These are phyloP conservation scores for Cryptococcus jaspeensis DNA, from an alignment of 1,284 basidiomycete genomes.

Conservation along the genomic window DNA sequence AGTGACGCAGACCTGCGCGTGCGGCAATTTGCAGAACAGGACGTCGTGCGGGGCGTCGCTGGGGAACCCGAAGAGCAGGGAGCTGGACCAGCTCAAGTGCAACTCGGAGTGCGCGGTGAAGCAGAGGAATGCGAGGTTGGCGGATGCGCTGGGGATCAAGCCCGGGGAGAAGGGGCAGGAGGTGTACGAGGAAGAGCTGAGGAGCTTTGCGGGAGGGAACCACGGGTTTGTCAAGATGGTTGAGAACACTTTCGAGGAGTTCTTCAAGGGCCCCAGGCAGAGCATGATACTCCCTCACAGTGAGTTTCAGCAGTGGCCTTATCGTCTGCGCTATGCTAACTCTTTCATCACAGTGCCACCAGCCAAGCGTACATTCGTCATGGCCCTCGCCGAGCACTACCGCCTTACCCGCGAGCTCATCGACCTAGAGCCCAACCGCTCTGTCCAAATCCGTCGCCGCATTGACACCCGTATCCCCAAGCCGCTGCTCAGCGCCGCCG, in stretches of 20 bases:
- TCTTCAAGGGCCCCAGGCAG: slow-evolving; percentile 66
- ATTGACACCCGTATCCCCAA: slow-evolving; percentile 73
- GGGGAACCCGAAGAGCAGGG: slow-evolving; percentile 54
- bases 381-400: slow-evolving; percentile 69
- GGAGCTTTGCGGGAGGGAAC: slow-evolving; percentile 62
- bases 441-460: slow-evolving; percentile 74
- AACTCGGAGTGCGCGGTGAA: slow-evolving; percentile 74
- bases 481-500: slow-evolving; percentile 62
- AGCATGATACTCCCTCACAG: slow-evolving; percentile 76
- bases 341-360: slow-evolving; percentile 55
- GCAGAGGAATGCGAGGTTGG: slow-evolving; percentile 78
- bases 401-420: slow-evolving; percentile 78
- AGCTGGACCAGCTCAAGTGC: slow-evolving; percentile 63
- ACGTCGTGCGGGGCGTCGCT: slow-evolving; percentile 65
- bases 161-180: slow-evolving; percentile 43
- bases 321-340: background rate
- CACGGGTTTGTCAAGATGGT: slow-evolving; percentile 66
- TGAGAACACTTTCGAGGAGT: slow-evolving; percentile 76
- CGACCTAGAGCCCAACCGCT: slow-evolving; percentile 73
- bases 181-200: slow-evolving; percentile 65
- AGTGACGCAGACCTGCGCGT: slow-evolving; percentile 69
- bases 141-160: slow-evolving; percentile 80
- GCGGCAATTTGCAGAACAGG: slow-evolving; percentile 71
- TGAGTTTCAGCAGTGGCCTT: slow-evolving; percentile 21
- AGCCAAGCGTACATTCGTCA: slow-evolving; percentile 73